phyloP scores from a whole-genome alignment of 2,329 filamentous ascomycete genomes.

The Paecilomyces sp. region DNA sequence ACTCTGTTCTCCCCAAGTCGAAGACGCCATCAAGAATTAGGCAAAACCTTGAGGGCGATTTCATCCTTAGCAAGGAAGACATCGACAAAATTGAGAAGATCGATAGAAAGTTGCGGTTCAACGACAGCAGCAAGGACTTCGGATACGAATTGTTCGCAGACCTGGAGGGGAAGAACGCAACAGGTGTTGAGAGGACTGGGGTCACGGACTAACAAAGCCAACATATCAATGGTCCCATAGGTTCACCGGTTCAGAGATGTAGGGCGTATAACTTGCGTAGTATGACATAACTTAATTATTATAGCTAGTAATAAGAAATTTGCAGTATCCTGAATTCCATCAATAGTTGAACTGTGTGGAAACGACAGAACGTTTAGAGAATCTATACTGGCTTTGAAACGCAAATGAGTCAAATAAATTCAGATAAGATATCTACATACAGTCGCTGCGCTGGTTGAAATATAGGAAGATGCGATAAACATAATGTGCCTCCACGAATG shows the following conservation, averaged over 20 bases:
- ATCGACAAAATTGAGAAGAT: conserved; percentile 48
- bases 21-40: conserved; percentile 39
- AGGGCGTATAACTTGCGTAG: not conserved
- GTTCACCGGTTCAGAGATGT: not conserved
- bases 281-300: not conserved
- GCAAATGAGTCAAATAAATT: too few relatives aligned
- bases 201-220: not conserved
- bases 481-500: too few relatives aligned
- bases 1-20: conserved; percentile 48
- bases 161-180: conserved; percentile 47
- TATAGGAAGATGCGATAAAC: too few relatives aligned
- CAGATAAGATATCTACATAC: too few relatives aligned
- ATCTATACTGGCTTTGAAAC: too few relatives aligned
- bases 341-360: too few relatives aligned
- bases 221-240: not conserved
- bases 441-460: too few relatives aligned
- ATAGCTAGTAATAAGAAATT: not conserved
- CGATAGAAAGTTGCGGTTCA: conserved; percentile 57
- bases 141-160: conserved; percentile 53
- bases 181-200: not conserved
- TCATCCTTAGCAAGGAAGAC: conserved; percentile 52
- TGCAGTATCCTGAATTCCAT: not conserved
- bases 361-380: too few relatives aligned
- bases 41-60: conserved; percentile 44
- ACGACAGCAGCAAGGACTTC: conserved; percentile 51